phyloP scores from a whole-genome alignment of 768 basidiomycete species.

The Termitomyces sp. region DNA sequence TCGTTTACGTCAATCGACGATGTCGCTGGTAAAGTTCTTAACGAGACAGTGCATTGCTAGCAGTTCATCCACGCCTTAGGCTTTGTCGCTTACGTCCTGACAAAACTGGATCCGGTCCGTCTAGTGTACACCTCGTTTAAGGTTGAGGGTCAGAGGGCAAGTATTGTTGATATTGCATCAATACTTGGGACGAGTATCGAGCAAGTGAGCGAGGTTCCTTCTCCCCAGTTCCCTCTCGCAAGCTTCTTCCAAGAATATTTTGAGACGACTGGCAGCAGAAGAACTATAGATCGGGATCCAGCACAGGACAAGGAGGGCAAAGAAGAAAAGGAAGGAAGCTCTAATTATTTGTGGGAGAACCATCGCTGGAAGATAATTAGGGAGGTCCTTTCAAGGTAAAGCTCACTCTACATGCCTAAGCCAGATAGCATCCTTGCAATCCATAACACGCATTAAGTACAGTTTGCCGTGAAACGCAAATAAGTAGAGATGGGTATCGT shows the following conservation, averaged over 20 bases:
- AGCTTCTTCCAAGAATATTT: conserved; percentile 5
- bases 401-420: background rate
- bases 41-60: background rate
- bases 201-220: conserved; percentile 7
- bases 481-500: conserved; percentile 14
- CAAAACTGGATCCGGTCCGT: conserved; percentile 19
- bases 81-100: conserved; percentile 7
- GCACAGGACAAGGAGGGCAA: background rate
- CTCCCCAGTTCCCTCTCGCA: background rate
- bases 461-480: conserved; percentile 3
- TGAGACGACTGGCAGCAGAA: conserved; percentile 1
- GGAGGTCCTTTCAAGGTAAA: conserved; percentile 1
- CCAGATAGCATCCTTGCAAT: background rate
- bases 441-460: background rate
- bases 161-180: conserved; percentile 18
- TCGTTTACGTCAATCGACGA: conserved; percentile 9
- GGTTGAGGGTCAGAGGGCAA: conserved; percentile 27
- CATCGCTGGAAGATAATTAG: conserved; percentile 5
- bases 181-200: conserved; percentile 9
- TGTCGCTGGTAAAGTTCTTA: background rate
- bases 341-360: conserved; percentile 7
- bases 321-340: conserved; percentile 5
- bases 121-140: conserved; percentile 25
- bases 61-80: background rate
- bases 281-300: conserved; percentile 4